Percentiles rank a stretch among this genome's conserved stretches.
phyloP scores from a whole-genome alignment of 1,284 basidiomycete genomes.

The Ceratorhiza oryzae-sativae region DNA sequence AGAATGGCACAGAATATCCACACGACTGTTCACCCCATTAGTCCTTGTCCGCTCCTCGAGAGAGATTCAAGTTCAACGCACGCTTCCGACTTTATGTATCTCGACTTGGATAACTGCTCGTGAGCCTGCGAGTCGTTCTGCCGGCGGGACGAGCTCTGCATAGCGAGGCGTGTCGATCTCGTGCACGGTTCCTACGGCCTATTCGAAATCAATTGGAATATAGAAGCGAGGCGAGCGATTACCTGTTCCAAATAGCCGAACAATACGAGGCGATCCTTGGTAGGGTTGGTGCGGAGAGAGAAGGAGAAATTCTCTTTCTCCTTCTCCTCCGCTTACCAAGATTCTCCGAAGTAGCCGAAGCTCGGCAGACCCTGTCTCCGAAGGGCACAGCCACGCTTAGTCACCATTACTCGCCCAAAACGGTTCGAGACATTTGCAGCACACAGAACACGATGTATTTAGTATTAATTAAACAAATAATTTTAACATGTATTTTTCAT shows the following conservation, averaged over 20 bases:
- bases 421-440: no score
- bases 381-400: no score
- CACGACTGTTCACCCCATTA: constrained; percentile 54
- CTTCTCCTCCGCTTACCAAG: background rate
- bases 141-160: constrained; percentile 54
- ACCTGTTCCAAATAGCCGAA: constrained; percentile 63
- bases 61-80: constrained; percentile 52
- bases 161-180: constrained; percentile 63
- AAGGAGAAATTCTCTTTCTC: constrained; percentile 8
- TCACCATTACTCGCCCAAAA: no score
- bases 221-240: background rate
- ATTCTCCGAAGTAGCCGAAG: background rate
- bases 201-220: background rate
- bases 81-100: constrained; percentile 59
- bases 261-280: constrained; percentile 59
- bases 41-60: constrained; percentile 41
- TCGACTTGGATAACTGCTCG: constrained; percentile 62
- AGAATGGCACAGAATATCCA: constrained; percentile 60
- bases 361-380: background rate
- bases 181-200: constrained; percentile 56
- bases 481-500: no score
- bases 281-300: constrained; percentile 7
- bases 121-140: constrained; percentile 57
- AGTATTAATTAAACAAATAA: no score
- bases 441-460: no score